These are phyloP conservation scores for Verticillium dahliae DNA, from an alignment of 2,329 filamentous ascomycete genomes.

Conservation along the genomic window DNA sequence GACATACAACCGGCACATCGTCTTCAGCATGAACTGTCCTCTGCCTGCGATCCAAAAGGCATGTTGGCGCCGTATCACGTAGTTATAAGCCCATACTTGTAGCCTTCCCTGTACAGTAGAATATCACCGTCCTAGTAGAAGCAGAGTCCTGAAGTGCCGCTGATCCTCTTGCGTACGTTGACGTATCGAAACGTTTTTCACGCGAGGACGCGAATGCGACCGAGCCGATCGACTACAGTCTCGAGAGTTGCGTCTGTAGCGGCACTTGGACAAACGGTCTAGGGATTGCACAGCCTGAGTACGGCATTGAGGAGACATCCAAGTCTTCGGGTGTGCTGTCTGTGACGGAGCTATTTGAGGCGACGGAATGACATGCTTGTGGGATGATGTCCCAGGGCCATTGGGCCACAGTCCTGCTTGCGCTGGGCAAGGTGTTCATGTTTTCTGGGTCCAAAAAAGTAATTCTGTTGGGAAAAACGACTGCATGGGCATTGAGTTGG, in stretches of 20 bases:
- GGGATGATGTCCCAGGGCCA: neutral
- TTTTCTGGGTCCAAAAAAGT: neutral
- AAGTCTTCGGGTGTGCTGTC: neutral
- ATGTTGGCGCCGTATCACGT: neutral
- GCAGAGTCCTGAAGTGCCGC: neutral
- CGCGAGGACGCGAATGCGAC: neutral
- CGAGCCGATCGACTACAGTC: neutral
- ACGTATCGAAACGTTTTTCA: neutral
- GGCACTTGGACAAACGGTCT: neutral
- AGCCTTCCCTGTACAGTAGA: neutral
- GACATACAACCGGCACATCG: conserved; percentile 21
- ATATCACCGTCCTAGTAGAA: neutral
- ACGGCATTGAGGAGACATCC: neutral
- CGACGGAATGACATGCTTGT: neutral
- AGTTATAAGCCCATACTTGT: neutral
- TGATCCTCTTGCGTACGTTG: neutral
- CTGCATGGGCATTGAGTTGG: neutral
- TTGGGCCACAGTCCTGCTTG: neutral
- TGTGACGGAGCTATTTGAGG: neutral
- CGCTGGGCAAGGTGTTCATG: neutral
- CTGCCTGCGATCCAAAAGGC: neutral
- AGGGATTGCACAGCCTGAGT: neutral
- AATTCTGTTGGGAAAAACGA: neutral
- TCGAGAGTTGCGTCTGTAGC: neutral
- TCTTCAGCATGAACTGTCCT: neutral